Percentiles rank a stretch among this genome's conserved stretches.
phyloP scores from a whole-genome alignment of 2,329 filamentous ascomycete species.

The Epichloe scottii region DNA sequence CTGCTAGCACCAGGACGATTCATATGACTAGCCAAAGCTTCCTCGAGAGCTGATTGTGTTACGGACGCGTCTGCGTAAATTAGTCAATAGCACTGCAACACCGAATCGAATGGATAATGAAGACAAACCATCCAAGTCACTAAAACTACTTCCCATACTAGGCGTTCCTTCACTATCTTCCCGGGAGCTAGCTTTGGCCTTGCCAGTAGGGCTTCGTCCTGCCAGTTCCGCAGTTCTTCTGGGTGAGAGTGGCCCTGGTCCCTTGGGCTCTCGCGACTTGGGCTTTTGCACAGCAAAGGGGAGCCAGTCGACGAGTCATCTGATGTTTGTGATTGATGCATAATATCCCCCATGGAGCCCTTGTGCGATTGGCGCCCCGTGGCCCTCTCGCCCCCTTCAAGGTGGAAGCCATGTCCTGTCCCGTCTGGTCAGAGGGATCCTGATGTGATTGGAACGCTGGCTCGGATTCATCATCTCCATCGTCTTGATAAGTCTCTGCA shows the following conservation, averaged over 20 bases:
- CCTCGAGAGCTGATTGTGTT: constrained; percentile 68
- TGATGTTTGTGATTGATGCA: constrained; percentile 41
- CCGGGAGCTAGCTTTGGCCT: constrained; percentile 36
- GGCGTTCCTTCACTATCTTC: constrained; percentile 62
- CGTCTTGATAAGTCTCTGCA: constrained; percentile 27
- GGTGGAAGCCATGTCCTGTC: constrained; percentile 39
- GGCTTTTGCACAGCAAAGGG: constrained; percentile 22
- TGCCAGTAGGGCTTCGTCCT: constrained; percentile 38
- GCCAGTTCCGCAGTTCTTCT: constrained; percentile 46
- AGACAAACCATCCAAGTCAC: constrained; percentile 60
- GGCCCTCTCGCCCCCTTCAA: constrained; percentile 30
- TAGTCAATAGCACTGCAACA: constrained; percentile 1
- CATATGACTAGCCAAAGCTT: constrained; percentile 52
- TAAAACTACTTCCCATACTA: constrained; percentile 78
- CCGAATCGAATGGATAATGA: neutral
- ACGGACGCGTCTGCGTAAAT: constrained; percentile 54
- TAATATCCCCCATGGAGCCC: constrained; percentile 20
- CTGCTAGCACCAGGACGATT: constrained; percentile 23
- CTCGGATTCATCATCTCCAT: constrained; percentile 45
- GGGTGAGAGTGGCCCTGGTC: constrained; percentile 40
- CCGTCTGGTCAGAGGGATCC: constrained; percentile 21
- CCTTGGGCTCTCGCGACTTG: constrained; percentile 20
- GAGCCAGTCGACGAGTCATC: constrained; percentile 50
- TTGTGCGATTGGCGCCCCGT: constrained; percentile 18
- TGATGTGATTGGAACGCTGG: constrained; percentile 42